These are phyloP conservation scores for Sordariomycetes sp. DNA, from an alignment of 2,329 filamentous ascomycete species.

Conservation along the genomic window DNA sequence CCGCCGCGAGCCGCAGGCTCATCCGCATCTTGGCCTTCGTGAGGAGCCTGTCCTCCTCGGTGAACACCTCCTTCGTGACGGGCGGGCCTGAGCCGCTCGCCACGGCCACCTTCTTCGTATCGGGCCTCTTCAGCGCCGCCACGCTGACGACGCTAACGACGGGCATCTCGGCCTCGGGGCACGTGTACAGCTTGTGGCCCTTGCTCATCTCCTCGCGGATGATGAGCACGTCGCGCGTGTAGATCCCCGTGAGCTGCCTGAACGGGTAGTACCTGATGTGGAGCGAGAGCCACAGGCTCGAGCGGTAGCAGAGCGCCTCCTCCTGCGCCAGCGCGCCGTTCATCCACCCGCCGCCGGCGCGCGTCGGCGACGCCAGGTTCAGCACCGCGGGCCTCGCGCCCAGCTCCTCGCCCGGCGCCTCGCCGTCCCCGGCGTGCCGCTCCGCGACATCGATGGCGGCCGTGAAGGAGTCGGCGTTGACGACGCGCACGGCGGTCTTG, in stretches of 20 bases:
- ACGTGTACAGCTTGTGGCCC: slow-evolving; percentile 32
- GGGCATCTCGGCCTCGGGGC: slow-evolving; percentile 23
- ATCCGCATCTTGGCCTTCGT: slow-evolving; percentile 55
- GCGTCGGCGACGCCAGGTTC: slow-evolving; percentile 51
- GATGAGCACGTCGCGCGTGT: slow-evolving; percentile 49
- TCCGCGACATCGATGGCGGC: slow-evolving; percentile 32
- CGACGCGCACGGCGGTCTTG: slow-evolving; percentile 29
- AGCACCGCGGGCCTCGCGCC: slow-evolving; percentile 41
- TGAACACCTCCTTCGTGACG: slow-evolving; percentile 20
- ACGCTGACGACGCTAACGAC: slow-evolving; percentile 50
- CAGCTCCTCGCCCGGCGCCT: slow-evolving; percentile 11
- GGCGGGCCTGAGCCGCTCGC: slow-evolving; percentile 10
- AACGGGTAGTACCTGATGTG: slow-evolving; percentile 41
- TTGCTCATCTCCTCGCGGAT: slow-evolving; percentile 38
- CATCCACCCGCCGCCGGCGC: slow-evolving; percentile 53
- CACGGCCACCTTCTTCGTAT: background rate
- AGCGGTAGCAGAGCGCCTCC: slow-evolving; percentile 57
- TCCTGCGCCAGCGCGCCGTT: slow-evolving; percentile 55
- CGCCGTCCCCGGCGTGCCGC: slow-evolving; percentile 9
- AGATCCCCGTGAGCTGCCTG: slow-evolving; percentile 35
- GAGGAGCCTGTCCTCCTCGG: slow-evolving; percentile 32
- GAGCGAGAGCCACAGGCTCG: slow-evolving; percentile 38
- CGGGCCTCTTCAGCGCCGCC: slow-evolving; percentile 39
- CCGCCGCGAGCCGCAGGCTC: slow-evolving; percentile 47
- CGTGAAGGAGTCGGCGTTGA: slow-evolving; percentile 48